phyloP scores from a whole-genome alignment of 805 yeast genomes.

The Metschnikowia matae region DNA sequence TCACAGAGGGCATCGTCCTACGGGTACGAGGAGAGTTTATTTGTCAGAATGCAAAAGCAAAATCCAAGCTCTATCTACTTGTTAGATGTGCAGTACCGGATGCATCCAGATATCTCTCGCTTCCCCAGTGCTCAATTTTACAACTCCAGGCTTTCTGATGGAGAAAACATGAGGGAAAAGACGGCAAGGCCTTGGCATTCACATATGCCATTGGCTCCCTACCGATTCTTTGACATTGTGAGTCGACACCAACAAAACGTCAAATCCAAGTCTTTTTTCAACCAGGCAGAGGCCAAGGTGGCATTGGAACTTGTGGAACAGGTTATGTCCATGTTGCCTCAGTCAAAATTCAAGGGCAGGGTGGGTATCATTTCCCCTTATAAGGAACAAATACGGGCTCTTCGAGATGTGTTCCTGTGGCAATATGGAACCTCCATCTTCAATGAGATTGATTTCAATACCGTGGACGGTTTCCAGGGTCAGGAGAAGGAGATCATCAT shows the following conservation, averaged over 20 bases:
- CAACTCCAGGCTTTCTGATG: conserved; percentile 67
- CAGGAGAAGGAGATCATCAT: conserved; percentile 94
- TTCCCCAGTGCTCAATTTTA: conserved; percentile 89
- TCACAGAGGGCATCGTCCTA: conserved; percentile 80
- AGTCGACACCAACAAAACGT: conserved; percentile 60
- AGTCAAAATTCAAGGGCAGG: conserved; percentile 57
- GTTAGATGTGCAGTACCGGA: conserved; percentile 90
- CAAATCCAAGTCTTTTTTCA: conserved; percentile 66
- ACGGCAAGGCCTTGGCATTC: conserved; percentile 77
- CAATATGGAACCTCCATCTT: conserved; percentile 61
- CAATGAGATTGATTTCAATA: conserved; percentile 77
- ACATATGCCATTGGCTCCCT: conserved; percentile 58
- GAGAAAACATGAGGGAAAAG: conserved; percentile 59
- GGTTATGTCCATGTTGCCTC: conserved; percentile 47
- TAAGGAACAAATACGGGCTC: conserved; percentile 70
- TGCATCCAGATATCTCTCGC: conserved; percentile 88
- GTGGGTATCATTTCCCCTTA: conserved; percentile 95
- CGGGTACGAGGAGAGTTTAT: conserved; percentile 85
- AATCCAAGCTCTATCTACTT: conserved; percentile 59
- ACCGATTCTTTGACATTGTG: conserved; percentile 67
- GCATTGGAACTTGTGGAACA: conserved; percentile 62
- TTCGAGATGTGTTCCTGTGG: conserved; percentile 54
- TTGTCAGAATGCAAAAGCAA: conserved; percentile 84
- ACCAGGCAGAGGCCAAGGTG: conserved; percentile 64
- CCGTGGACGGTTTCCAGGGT: conserved; percentile 97